Conservation (phyloP, 164 flowering plant genomes). For the Dillenia turbinata region DNA sequence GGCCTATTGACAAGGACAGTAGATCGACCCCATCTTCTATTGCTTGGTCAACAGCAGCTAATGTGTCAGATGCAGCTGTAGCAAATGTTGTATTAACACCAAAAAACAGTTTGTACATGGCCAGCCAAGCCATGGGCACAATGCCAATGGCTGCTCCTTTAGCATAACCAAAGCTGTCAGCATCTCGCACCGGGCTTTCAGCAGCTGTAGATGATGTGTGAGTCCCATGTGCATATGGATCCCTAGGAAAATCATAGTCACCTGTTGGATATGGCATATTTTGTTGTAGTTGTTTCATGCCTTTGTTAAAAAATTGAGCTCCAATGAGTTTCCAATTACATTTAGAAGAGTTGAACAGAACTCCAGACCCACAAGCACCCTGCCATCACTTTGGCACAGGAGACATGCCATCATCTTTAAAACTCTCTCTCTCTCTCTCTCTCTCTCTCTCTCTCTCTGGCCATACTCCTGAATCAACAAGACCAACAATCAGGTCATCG, state of each 20-base stretch:
- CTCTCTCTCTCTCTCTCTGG: conserved; percentile 45
- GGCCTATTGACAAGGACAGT: conserved; percentile 37
- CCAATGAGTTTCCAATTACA: conserved; percentile 45
- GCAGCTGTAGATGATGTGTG: conserved; percentile 41
- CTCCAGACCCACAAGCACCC: conserved; percentile 35
- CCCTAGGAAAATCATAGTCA: conserved; percentile 44
- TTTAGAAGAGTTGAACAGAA: conserved; percentile 24
- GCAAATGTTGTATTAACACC: neutral
- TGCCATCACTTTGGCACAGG: conserved; percentile 39
- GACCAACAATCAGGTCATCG: conserved; percentile 31
- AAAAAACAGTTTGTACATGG: conserved; percentile 42
- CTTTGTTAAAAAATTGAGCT: conserved; percentile 34
- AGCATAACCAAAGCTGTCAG: conserved; percentile 33
- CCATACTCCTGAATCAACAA: conserved; percentile 43
- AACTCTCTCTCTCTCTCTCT: conserved; percentile 38
- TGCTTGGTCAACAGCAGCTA: conserved; percentile 45
- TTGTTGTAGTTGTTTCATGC: conserved; percentile 12
- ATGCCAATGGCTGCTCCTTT: conserved; percentile 34
- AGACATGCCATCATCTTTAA: conserved; percentile 28
- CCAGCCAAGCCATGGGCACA: conserved; percentile 30
- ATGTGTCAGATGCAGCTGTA: conserved; percentile 25
- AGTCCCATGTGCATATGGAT: conserved; percentile 33
- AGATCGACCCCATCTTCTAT: conserved; percentile 43
- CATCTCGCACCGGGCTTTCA: conserved; percentile 17
- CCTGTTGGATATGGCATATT: conserved; percentile 12